Percentiles rank a stretch among this genome's conserved stretches.
Evolutionary conservation across 805 yeast genomes (phyloP).

Genomic region (Diddensiella transvaalensis): DNA sequence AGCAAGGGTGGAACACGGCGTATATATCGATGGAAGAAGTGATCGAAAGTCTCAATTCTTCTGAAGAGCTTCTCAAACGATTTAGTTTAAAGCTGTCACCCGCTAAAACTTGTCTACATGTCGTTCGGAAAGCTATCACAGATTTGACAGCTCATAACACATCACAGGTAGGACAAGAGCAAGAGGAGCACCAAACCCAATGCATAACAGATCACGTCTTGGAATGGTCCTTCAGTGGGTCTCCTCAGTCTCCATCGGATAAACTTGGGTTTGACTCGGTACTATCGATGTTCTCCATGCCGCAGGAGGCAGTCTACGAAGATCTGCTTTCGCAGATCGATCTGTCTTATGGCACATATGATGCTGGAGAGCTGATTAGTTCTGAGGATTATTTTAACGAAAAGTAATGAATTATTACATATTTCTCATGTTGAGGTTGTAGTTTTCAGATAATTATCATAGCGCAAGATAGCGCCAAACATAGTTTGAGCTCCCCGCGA

Average conservation of each 20-base stretch:
- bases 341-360: not conserved
- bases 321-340: slow-evolving; percentile 16
- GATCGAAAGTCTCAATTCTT: slow-evolving; percentile 7
- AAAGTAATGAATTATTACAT: not conserved
- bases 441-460: slow-evolving; percentile 29
- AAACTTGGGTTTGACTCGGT: slow-evolving; percentile 10
- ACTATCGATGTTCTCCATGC: slow-evolving; percentile 17
- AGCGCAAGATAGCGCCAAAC: slow-evolving; percentile 46
- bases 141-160: slow-evolving; percentile 1
- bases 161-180: not conserved
- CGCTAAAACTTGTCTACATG: slow-evolving; percentile 14
- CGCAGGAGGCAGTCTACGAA: slow-evolving; percentile 15
- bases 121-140: slow-evolving; percentile 11
- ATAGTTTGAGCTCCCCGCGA: slow-evolving; percentile 57
- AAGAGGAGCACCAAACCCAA: not conserved
- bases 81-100: slow-evolving; percentile 19
- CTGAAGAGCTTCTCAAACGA: slow-evolving; percentile 11
- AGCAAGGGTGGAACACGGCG: slow-evolving; percentile 8
- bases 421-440: not conserved
- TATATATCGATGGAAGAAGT: slow-evolving; percentile 7
- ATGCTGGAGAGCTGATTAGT: not conserved
- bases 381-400: not conserved
- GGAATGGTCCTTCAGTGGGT: not conserved
- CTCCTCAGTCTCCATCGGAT: not conserved
- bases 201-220: not conserved